Base-by-base conservation (phyloP, 2,329 filamentous ascomycete species). In the Botrytis galanthina region DNA sequence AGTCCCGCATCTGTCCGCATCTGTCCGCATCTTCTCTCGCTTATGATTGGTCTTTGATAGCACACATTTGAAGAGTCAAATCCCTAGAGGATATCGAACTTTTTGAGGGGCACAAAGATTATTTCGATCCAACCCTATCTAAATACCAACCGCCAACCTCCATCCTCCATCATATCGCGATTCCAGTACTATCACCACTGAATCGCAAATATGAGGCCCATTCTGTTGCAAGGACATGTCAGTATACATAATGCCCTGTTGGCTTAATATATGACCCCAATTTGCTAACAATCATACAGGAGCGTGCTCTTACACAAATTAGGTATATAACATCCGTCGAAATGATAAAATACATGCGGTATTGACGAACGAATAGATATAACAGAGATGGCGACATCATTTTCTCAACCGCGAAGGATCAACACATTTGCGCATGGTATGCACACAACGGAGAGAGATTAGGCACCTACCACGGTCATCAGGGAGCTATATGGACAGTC, bases 401-500 rank as follows among this genome's bases (percentile, higher is more conserved):
- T 83, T 98, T 98, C 87, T 97, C 95, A 77, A 93, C 94, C 75
- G 90, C 94, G 79, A 98, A 98, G 86, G 95, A 98, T 85, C 95
- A 98, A 85, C 90, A 97, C 82, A 94, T 98, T 81, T 97, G 95
- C 88, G 95, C 90, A 78, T 99, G 96, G 96, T 98, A 90, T 86
- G 92, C 94, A 78, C 94, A 97, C 86, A 99, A 99, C 84, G 96
- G 96, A 86, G 96, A 99, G 88, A 93, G 96, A 81, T 89, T 98
- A 81, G 96, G 96, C 81, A 96, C 95, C 80, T 99, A 98, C 87
- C 91, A 93, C 82, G 96, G 96, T 83, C 96, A 99, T 86, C 92
- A 97, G 84, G 96, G 96, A 85, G 95, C 96, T 80, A 93, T 99
- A 86, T 99, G 96, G 96, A 98, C 96, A 76, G 93, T 99, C 84